A percentile compares a stretch with the other conserved stretches of the same genome.
phyloP scores from a whole-genome alignment of 345 rosid genomes.

The Capsella bursapastoris region DNA sequence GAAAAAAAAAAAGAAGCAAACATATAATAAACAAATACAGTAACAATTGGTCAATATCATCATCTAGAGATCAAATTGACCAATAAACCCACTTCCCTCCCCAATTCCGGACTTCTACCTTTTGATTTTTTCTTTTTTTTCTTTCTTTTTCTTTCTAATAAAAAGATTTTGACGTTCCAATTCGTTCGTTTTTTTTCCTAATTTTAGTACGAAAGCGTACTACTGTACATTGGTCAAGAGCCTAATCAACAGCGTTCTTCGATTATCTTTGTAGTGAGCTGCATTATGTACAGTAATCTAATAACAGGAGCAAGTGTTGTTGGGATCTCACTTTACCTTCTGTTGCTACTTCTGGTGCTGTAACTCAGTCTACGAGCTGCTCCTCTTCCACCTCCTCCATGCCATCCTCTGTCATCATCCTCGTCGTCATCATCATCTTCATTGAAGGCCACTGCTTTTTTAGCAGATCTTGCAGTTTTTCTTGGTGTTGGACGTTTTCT shows the following conservation, averaged over 20 bases:
- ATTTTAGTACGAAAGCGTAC: slow-evolving; percentile 31
- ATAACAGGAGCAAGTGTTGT: background rate
- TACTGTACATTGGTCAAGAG: slow-evolving; percentile 43
- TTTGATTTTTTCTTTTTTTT: background rate
- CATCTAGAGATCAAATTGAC: slow-evolving; percentile 8
- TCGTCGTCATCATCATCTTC: slow-evolving; percentile 59
- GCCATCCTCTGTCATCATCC: slow-evolving; percentile 56
- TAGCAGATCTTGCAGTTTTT: slow-evolving; percentile 41
- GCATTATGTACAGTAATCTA: slow-evolving; percentile 43
- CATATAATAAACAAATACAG: background rate
- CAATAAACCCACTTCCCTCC: slow-evolving; percentile 1
- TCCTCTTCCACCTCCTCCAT: slow-evolving; percentile 54
- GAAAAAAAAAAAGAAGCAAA: background rate
- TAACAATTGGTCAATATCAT: background rate
- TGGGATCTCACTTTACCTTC: slow-evolving; percentile 41
- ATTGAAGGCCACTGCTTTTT: slow-evolving; percentile 37
- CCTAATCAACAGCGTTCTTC: slow-evolving; percentile 22
- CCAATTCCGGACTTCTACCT: slow-evolving; percentile 5
- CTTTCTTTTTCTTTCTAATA: background rate
- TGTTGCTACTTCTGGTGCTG: slow-evolving; percentile 61
- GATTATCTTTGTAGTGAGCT: background rate
- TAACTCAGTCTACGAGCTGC: slow-evolving; percentile 53
- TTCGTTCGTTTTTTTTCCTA: slow-evolving; percentile 26
- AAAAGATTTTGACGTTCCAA: slow-evolving; percentile 13
- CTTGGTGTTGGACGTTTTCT: slow-evolving; percentile 66